Evolutionary conservation across 2,329 filamentous ascomycete species (phyloP).

Genomic region (Emmonsiellopsis sp.): DNA sequence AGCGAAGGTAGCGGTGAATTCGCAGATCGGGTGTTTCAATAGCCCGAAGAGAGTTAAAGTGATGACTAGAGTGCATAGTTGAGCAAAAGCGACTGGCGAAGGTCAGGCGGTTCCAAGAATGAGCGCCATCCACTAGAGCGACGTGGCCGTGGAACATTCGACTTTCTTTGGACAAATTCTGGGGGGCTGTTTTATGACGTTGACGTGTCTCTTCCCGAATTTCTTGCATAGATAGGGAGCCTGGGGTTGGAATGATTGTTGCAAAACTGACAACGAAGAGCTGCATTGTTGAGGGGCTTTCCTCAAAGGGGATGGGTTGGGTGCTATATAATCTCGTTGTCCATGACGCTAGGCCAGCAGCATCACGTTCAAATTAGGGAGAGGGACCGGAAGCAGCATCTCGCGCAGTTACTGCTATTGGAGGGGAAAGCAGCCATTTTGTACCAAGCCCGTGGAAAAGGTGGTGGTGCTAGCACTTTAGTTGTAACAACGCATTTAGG

Average conservation of each 20-base stretch:
- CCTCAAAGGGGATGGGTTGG: neutral
- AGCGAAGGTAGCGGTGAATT: neutral
- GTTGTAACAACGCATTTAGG: conserved; percentile 1
- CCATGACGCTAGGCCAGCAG: neutral
- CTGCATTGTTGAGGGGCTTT: neutral
- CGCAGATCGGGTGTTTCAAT: neutral
- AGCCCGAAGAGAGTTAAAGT: neutral
- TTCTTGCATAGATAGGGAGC: neutral
- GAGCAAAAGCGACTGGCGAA: conserved; percentile 1
- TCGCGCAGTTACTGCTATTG: neutral
- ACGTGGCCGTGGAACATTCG: conserved; percentile 39
- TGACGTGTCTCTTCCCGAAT: conserved; percentile 2
- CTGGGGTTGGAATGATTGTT: neutral
- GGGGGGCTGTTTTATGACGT: conserved; percentile 30
- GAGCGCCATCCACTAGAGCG: conserved; percentile 31
- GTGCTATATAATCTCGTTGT: neutral
- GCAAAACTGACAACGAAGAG: conserved; percentile 3
- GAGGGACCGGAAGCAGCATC: neutral
- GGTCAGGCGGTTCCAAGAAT: conserved; percentile 27
- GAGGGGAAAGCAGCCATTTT: neutral
- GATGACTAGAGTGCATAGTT: conserved; percentile 2
- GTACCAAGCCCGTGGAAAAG: neutral
- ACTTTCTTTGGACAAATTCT: conserved; percentile 34
- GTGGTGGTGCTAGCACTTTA: neutral
- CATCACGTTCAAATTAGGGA: neutral